phyloP scores from a whole-genome alignment of 1,284 basidiomycete genomes.

The Neolentinus lepideus region DNA sequence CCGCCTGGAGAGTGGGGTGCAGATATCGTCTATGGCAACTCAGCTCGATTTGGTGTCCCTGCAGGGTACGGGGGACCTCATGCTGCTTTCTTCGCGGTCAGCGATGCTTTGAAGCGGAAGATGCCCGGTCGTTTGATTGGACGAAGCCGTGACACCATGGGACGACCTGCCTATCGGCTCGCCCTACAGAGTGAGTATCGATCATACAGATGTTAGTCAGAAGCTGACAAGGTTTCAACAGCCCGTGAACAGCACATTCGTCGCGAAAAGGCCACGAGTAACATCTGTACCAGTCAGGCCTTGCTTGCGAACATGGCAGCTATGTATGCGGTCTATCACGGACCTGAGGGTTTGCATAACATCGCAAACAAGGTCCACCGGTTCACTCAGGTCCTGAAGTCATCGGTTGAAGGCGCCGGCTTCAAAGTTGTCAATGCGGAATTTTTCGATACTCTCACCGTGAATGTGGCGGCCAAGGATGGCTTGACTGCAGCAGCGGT shows the following conservation, averaged over 20 bases:
- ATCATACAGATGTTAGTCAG: slow-evolving; percentile 5
- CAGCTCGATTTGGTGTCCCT: slow-evolving; percentile 92
- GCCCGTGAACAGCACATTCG: slow-evolving; percentile 96
- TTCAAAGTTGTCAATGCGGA: slow-evolving; percentile 57
- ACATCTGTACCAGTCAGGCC: slow-evolving; percentile 92
- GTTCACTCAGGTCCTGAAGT: slow-evolving; percentile 78
- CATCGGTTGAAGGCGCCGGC: slow-evolving; percentile 65
- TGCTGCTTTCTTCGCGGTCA: slow-evolving; percentile 94
- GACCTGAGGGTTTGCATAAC: slow-evolving; percentile 77
- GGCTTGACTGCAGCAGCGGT: slow-evolving; percentile 52
- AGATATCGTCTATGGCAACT: slow-evolving; percentile 93
- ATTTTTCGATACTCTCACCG: slow-evolving; percentile 94
- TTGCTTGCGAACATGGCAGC: slow-evolving; percentile 95
- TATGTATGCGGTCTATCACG: slow-evolving; percentile 98
- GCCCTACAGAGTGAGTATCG: slow-evolving; percentile 82
- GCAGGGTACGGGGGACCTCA: slow-evolving; percentile 90
- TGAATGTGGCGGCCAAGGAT: slow-evolving; percentile 64
- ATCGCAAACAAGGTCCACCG: slow-evolving; percentile 91
- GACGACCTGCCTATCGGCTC: slow-evolving; percentile 86
- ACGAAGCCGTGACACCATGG: slow-evolving; percentile 78
- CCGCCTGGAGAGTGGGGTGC: slow-evolving; percentile 99
- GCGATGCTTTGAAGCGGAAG: slow-evolving; percentile 90
- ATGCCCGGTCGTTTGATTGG: slow-evolving; percentile 97
- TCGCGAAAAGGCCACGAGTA: slow-evolving; percentile 92
- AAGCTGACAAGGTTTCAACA: slow-evolving; percentile 21